Evolutionary conservation across 768 basidiomycete species (phyloP).

Genomic region (Russula ochroleuca): DNA sequence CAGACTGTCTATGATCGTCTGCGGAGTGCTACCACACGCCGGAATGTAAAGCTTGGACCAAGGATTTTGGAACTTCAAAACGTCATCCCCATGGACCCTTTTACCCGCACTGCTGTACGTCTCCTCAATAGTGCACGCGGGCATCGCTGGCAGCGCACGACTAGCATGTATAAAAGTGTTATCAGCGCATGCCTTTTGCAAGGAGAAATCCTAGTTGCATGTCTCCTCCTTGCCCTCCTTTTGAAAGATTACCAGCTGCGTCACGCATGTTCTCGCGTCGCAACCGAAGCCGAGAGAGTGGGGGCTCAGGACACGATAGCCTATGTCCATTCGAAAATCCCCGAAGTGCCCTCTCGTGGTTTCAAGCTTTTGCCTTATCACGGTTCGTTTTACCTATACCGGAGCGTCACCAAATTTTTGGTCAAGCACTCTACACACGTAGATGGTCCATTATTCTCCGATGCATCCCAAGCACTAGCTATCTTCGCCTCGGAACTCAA

Average conservation of each 20-base stretch:
- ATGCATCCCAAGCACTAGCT: slow-evolving; percentile 26
- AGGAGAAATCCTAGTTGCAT: slow-evolving; percentile 75
- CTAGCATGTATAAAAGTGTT: slow-evolving; percentile 57
- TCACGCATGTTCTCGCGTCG: slow-evolving; percentile 27
- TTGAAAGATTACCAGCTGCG: slow-evolving; percentile 58
- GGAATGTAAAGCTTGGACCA: slow-evolving; percentile 22
- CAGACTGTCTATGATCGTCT: not conserved
- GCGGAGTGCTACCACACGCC: not conserved
- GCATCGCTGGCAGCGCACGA: slow-evolving; percentile 51
- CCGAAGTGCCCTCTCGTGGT: slow-evolving; percentile 9
- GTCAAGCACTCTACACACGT: slow-evolving; percentile 16
- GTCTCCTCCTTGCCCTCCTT: slow-evolving; percentile 60
- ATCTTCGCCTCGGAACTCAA: slow-evolving; percentile 21
- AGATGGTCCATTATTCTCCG: slow-evolving; percentile 21
- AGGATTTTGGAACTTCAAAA: slow-evolving; percentile 34
- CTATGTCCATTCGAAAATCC: slow-evolving; percentile 30
- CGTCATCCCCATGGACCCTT: slow-evolving; percentile 38
- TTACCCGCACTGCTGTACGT: slow-evolving; percentile 48
- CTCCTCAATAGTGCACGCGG: slow-evolving; percentile 52
- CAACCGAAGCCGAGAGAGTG: slow-evolving; percentile 30
- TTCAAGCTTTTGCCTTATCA: slow-evolving; percentile 4
- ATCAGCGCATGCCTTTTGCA: slow-evolving; percentile 66
- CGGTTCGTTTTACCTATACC: slow-evolving; percentile 2
- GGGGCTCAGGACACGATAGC: slow-evolving; percentile 27
- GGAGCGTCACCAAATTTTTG: slow-evolving; percentile 25